phyloP scores from a whole-genome alignment of 306 rosid genomes.

The Cucumis hystrix region DNA sequence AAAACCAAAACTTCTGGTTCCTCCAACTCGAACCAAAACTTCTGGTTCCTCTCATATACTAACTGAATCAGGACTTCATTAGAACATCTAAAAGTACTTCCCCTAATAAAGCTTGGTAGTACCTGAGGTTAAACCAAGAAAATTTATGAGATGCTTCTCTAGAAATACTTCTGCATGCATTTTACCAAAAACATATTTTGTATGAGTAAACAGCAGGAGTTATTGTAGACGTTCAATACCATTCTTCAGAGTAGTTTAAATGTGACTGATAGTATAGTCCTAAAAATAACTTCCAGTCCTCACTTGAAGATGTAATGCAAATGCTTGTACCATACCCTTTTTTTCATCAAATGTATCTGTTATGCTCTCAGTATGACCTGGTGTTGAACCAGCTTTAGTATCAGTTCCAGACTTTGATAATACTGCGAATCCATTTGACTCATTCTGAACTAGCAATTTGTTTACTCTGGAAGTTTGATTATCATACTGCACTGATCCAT shows the following conservation, averaged over 20 bases:
- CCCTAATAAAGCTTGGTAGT: neutral
- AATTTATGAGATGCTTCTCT: neutral
- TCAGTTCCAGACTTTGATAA: neutral
- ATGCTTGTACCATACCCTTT: neutral
- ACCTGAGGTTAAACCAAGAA: neutral
- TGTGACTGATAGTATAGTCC: neutral
- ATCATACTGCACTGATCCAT: conserved; percentile 1
- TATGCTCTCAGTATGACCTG: neutral
- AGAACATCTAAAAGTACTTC: neutral
- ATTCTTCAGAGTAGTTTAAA: neutral
- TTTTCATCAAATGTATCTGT: neutral
- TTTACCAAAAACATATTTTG: neutral
- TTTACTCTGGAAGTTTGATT: neutral
- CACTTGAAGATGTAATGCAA: neutral
- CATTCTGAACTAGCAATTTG: neutral
- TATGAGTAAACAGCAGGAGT: neutral
- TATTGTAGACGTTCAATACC: neutral
- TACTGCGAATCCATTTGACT: neutral
- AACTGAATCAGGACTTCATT: neutral
- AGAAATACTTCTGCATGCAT: neutral
- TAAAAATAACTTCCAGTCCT: neutral
- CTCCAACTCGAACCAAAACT: neutral
- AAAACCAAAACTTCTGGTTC: neutral
- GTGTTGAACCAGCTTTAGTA: neutral
- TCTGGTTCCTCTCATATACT: neutral